phyloP scores from a whole-genome alignment of 257 asterid genomes.

The Knoxia roxburghii region DNA sequence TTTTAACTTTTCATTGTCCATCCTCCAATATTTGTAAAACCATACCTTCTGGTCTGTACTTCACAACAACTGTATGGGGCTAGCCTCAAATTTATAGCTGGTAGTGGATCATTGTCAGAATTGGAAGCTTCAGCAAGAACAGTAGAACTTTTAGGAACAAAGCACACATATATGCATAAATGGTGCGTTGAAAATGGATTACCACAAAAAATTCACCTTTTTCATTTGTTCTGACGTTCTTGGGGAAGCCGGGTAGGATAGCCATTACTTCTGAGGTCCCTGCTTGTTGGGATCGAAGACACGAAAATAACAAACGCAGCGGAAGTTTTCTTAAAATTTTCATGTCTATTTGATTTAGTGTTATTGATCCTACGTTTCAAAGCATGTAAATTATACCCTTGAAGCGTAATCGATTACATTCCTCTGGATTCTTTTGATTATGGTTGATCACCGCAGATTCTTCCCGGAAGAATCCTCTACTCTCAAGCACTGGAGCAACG shows the following conservation, averaged over 20 bases:
- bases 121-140: slow-evolving; percentile 65
- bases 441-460: too few relatives aligned
- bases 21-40: slow-evolving; percentile 64
- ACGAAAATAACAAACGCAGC: too few relatives aligned
- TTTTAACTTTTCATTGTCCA: slow-evolving; percentile 67
- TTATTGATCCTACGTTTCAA: too few relatives aligned
- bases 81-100: slow-evolving; percentile 73
- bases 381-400: too few relatives aligned
- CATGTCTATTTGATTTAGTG: too few relatives aligned
- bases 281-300: too few relatives aligned
- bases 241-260: slow-evolving; percentile 71
- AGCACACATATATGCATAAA: slow-evolving; percentile 49
- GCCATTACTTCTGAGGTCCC: slow-evolving; percentile 67
- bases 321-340: too few relatives aligned
- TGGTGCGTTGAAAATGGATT: slow-evolving; percentile 59
- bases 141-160: slow-evolving; percentile 42
- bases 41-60: slow-evolving; percentile 80
- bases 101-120: slow-evolving; percentile 55
- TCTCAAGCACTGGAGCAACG: too few relatives aligned
- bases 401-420: too few relatives aligned
- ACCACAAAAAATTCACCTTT: slow-evolving; percentile 92
- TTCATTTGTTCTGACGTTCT: slow-evolving; percentile 71
- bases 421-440: too few relatives aligned
- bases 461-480: too few relatives aligned
- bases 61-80: slow-evolving; percentile 46